Conservation (phyloP, 2,329 filamentous ascomycete genomes). For the Parascedosporium putredinis region DNA sequence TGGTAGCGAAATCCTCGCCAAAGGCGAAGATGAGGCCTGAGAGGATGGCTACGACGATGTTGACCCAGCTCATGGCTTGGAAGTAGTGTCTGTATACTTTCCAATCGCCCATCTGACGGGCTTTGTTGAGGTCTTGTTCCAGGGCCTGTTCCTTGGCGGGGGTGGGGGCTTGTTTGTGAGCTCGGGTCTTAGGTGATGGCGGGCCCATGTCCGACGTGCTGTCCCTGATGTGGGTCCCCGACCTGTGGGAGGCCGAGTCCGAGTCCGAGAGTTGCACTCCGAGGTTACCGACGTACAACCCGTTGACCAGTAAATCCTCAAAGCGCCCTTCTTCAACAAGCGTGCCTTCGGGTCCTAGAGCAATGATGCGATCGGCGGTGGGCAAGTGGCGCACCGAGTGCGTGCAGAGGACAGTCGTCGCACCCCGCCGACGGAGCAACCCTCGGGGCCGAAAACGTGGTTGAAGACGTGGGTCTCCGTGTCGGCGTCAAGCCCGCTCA, state of each 20-base stretch:
- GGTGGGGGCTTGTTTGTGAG: too few relatives aligned
- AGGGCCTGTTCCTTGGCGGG: slow-evolving; percentile 1
- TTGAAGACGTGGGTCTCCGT: slow-evolving; percentile 33
- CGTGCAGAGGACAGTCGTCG: slow-evolving; percentile 29
- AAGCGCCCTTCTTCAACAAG: slow-evolving; percentile 31
- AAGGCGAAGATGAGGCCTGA: slow-evolving; percentile 17
- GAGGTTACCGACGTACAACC: slow-evolving; percentile 28
- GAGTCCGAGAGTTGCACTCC: slow-evolving; percentile 17
- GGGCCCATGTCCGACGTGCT: too few relatives aligned
- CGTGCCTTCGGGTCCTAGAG: slow-evolving; percentile 28
- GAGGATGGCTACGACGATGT: slow-evolving; percentile 14
- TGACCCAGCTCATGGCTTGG: slow-evolving; percentile 14
- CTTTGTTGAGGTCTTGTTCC: slow-evolving; percentile 10
- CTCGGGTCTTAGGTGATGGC: too few relatives aligned
- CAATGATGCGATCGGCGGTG: slow-evolving; percentile 35
- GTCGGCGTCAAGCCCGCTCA: slow-evolving; percentile 32
- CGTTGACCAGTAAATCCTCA: slow-evolving; percentile 17
- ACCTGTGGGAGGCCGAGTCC: background rate
- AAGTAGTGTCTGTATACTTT: slow-evolving; percentile 26
- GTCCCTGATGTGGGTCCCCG: background rate
- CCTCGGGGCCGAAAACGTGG: slow-evolving; percentile 30
- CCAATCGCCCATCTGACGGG: slow-evolving; percentile 21
- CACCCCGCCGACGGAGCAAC: slow-evolving; percentile 22
- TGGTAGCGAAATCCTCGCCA: slow-evolving; percentile 17
- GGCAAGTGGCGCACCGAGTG: slow-evolving; percentile 22